Base-by-base conservation (phyloP, 2,329 filamentous ascomycete species). In the Fusarium sp. region DNA sequence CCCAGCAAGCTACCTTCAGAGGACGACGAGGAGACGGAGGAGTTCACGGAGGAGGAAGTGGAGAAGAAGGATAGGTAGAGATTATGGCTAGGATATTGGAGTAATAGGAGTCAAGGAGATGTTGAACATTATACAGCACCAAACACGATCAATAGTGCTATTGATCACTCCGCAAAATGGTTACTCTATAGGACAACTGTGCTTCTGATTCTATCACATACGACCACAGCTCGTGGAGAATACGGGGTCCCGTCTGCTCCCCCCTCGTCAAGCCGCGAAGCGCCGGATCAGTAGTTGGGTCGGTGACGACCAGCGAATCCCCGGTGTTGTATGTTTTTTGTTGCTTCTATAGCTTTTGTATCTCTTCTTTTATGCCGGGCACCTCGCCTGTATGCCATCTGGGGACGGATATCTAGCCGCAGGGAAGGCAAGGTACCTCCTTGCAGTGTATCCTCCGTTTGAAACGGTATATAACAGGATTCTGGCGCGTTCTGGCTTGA, bases 261-360 rank as follows among this genome's bases (percentile, higher is more conserved):
- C 57, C 53, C 53, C 58, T 43, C 53, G 57, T 58, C 38, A 59
- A 59, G 37, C 56, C 49, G 17, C 42, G 37, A 57, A 59, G 53
- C 53, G 56, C 56, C 13, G 38, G 53, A 59, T 52, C 53, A 59
- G 53, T 59, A 58, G 56, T 58, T 59, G 35, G 55, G 53, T 58
- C 55, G 55, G 55, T 58, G 53, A 58, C 53, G 53, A 57, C 53
- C 53, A 59, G 56, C 47, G 56, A 58, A 60, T 53, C 29, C 48
- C 53, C 31, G 47, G 56, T 60, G 48, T 60, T 60, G 57, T 59
- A 60, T 60, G 57, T 59, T 45, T 45, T 35, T 29, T 29, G 27
- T 4, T 10, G 43, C n/a, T 57, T 47, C 4, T 19, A 19, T 19
- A 19, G 19, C 19, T 19, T 19, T 19, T 19, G 4, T 19, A 4